These are phyloP conservation scores for Dryas octopetala DNA, from an alignment of 306 rosid genomes.

Conservation along the genomic window DNA sequence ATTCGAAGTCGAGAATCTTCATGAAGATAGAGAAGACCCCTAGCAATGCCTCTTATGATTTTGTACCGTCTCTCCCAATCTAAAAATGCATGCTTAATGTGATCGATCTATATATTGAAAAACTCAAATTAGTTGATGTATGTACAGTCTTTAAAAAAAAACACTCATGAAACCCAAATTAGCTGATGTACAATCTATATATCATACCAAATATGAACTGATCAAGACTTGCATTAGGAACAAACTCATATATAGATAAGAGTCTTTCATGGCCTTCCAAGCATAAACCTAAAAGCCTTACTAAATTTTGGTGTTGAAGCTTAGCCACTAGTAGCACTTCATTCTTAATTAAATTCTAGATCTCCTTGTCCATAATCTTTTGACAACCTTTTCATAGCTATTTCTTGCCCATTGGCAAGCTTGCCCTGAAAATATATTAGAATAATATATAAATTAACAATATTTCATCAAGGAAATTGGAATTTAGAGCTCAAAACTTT, in stretches of 20 bases:
- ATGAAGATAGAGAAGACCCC: slow-evolving; percentile 3
- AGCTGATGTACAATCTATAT: too few species aligned
- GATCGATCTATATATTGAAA: too few species aligned
- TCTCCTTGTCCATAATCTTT: slow-evolving; percentile 41
- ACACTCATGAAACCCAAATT: too few species aligned
- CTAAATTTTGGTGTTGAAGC: slow-evolving; percentile 51
- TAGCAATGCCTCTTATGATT: neutral
- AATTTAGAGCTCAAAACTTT: neutral
- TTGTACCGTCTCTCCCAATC: slow-evolving; percentile 8
- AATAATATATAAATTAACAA: neutral
- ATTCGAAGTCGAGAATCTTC: slow-evolving; percentile 8
- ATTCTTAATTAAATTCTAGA: slow-evolving; percentile 45
- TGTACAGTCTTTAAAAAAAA: too few species aligned
- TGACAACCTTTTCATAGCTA: slow-evolving; percentile 49
- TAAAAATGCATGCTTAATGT: neutral
- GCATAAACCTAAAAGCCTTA: slow-evolving; percentile 46
- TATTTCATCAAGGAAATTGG: neutral
- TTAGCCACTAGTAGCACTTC: slow-evolving; percentile 47
- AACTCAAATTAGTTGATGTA: too few species aligned
- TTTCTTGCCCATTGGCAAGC: slow-evolving; percentile 26
- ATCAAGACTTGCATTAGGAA: neutral
- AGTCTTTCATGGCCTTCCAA: slow-evolving; percentile 19
- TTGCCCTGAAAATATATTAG: slow-evolving; percentile 26
- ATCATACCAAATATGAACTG: slow-evolving; percentile 1
- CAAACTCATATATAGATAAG: too few species aligned